Evolutionary conservation across 1,284 basidiomycete species (phyloP).

Genomic region (Pyrrhoderma lamaoense): DNA sequence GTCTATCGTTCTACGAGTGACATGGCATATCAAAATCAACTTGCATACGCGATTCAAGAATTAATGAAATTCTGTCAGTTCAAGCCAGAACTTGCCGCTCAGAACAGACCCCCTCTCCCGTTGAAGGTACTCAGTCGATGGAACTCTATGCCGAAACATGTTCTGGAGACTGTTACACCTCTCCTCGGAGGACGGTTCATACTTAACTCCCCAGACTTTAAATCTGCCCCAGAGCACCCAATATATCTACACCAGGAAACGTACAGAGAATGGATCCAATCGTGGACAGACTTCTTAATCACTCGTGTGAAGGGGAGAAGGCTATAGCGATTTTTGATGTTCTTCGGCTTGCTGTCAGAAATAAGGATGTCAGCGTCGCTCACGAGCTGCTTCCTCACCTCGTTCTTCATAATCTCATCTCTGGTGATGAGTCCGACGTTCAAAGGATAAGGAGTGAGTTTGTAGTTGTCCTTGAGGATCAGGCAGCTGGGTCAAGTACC

Average conservation of each 20-base stretch:
- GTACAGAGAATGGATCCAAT: conserved; percentile 94
- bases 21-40: conserved; percentile 82
- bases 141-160: conserved; percentile 74
- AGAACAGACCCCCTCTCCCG: conserved; percentile 31
- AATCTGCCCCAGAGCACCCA: conserved; percentile 45
- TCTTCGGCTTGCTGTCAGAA: conserved; percentile 74
- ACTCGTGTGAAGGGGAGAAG: conserved; percentile 45
- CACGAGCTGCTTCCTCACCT: conserved; percentile 90
- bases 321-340: conserved; percentile 72
- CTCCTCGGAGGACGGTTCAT: conserved; percentile 75
- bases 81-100: conserved; percentile 58
- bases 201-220: conserved; percentile 31
- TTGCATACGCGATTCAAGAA: conserved; percentile 93
- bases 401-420: conserved; percentile 80
- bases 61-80: conserved; percentile 87
- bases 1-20: conserved; percentile 93
- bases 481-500: conserved; percentile 56
- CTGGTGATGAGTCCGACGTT: conserved; percentile 57
- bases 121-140: conserved; percentile 71
- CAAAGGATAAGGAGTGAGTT: conserved; percentile 74
- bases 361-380: conserved; percentile 88
- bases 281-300: conserved; percentile 87
- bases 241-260: conserved; percentile 74
- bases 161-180: conserved; percentile 84
- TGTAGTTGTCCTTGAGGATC: conserved; percentile 79